These are phyloP conservation scores for Pseudogymnoascus destructans DNA, from an alignment of 2,329 filamentous ascomycete species.

Conservation along the genomic window DNA sequence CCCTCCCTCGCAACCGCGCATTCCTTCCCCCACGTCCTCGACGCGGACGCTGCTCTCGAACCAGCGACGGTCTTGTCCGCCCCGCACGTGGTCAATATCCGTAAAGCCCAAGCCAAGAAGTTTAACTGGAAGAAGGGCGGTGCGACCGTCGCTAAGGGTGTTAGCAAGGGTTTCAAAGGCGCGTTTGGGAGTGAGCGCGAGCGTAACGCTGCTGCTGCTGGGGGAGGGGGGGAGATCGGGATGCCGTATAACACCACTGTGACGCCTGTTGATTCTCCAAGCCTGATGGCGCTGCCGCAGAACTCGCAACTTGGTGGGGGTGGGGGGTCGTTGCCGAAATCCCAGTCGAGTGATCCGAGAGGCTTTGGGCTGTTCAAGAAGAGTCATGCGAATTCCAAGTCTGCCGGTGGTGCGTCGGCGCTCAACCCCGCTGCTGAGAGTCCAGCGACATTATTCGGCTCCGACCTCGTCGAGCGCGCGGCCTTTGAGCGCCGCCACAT, in stretches of 20 bases:
- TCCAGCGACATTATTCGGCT: conserved; percentile 63
- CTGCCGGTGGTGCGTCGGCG: conserved; percentile 24
- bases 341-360: conserved; percentile 20
- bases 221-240: conserved; percentile 49
- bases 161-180: conserved; percentile 86
- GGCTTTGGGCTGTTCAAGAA: conserved; percentile 60
- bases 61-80: conserved; percentile 27
- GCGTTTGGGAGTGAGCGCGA: conserved; percentile 62
- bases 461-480: conserved; percentile 72
- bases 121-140: conserved; percentile 99
- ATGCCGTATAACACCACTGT: conserved; percentile 60
- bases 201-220: conserved; percentile 31
- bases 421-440: conserved; percentile 31
- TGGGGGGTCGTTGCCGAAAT: not conserved
- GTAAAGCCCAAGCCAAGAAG: conserved; percentile 81
- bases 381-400: conserved; percentile 35
- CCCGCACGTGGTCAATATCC: conserved; percentile 89
- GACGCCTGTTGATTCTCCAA: conserved; percentile 36
- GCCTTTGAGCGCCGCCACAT: conserved; percentile 84
- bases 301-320: not conserved
- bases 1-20: conserved; percentile 20
- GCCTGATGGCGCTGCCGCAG: conserved; percentile 15
- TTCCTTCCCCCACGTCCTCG: conserved; percentile 22
- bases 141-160: conserved; percentile 85
- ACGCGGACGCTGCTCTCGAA: not conserved